A percentile compares a stretch with the other conserved stretches of the same genome.
Conservation (phyloP, 116 monocot species). For the Iris pallida region DNA sequence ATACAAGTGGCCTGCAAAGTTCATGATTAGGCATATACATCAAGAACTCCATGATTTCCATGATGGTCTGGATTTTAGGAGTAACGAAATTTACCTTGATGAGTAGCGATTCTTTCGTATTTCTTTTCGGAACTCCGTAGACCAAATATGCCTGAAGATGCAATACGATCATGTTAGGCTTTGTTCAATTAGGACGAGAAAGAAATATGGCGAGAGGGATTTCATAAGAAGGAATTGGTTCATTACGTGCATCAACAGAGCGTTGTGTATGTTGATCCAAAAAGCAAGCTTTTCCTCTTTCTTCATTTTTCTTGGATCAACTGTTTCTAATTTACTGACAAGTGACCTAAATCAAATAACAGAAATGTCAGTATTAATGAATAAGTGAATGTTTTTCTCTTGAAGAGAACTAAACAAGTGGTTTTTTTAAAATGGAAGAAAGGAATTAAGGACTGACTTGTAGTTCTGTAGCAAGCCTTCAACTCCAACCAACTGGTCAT, state of each 20-base stretch:
- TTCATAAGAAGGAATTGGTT: not conserved
- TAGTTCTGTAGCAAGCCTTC: constrained; percentile 55
- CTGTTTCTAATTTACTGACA: constrained; percentile 44
- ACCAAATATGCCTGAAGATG: constrained; percentile 65
- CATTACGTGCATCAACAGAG: constrained; percentile 91
- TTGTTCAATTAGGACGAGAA: not conserved
- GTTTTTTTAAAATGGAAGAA: not conserved
- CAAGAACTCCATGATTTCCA: not conserved
- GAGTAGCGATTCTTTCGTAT: constrained; percentile 50
- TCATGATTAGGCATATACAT: constrained; percentile 1
- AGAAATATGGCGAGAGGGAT: not conserved
- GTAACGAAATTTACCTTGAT: constrained; percentile 59
- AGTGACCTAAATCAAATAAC: constrained; percentile 44
- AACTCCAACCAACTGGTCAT: constrained; percentile 38
- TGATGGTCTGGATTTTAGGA: not conserved
- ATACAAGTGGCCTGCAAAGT: constrained; percentile 56
- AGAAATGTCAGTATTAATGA: not conserved
- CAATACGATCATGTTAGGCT: not conserved
- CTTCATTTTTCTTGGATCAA: constrained; percentile 73
- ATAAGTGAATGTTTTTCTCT: no score
- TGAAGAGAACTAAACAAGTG: not conserved
- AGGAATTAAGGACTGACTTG: constrained; percentile 36
- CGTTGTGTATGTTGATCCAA: constrained; percentile 97
- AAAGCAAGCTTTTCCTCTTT: constrained; percentile 88
- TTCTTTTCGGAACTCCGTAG: constrained; percentile 67